Conservation (phyloP, 371 early-diverging fungal species). For the Mucor plumbeus region DNA sequence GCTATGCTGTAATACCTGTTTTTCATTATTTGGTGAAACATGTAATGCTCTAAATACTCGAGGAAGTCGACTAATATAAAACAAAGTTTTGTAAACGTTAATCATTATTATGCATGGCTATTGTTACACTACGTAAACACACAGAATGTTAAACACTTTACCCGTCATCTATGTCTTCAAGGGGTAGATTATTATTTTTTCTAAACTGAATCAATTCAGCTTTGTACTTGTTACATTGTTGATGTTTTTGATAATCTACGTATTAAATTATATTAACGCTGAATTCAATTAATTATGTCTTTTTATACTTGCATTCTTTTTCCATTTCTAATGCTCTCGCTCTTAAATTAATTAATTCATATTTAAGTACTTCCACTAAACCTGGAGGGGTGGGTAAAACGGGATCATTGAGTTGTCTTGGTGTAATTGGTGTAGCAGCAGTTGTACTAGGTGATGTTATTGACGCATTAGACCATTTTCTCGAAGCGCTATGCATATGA, state of each 20-base stretch:
- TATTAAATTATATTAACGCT: neutral
- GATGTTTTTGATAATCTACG: conserved; percentile 21
- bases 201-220: conserved; percentile 73
- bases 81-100: neutral
- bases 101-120: no score
- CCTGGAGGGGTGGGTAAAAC: conserved; percentile 37
- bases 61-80: conserved; percentile 29
- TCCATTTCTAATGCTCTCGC: conserved; percentile 70
- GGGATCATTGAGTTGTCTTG: neutral
- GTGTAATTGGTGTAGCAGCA: neutral
- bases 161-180: conserved; percentile 68
- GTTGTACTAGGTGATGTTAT: neutral
- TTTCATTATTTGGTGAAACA: conserved; percentile 42
- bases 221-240: conserved; percentile 72
- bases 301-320: conserved; percentile 65
- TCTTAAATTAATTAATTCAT: conserved; percentile 69
- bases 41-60: conserved; percentile 39
- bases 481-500: conserved; percentile 27
- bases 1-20: conserved; percentile 27
- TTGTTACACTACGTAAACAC: no score
- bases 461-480: conserved; percentile 43
- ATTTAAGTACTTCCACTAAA: conserved; percentile 69
- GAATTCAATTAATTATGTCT: neutral
- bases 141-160: conserved; percentile 11
- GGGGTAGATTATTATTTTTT: conserved; percentile 59